Evolutionary conservation across 345 rosid species (phyloP).

Genomic region (Salix suchowensis): DNA sequence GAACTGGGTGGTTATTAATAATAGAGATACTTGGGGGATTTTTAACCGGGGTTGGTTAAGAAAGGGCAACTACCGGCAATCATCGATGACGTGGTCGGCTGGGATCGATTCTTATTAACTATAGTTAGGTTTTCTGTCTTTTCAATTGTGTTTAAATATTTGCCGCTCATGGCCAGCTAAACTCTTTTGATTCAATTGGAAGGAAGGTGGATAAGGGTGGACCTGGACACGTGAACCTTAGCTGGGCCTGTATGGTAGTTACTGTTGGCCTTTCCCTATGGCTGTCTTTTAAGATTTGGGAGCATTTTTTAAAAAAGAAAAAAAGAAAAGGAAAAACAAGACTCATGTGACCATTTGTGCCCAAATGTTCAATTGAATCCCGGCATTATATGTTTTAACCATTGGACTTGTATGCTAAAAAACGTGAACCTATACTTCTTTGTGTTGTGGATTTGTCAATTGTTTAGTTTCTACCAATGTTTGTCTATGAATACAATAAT

Average conservation of each 20-base stretch:
- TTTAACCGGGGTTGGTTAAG: slow-evolving; percentile 9
- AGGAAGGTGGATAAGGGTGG: not conserved
- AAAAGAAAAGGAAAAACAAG: not conserved
- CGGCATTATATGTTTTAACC: not conserved
- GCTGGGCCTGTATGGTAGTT: slow-evolving; percentile 1
- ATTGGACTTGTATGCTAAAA: not conserved
- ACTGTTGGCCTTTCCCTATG: not conserved
- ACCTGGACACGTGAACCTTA: not conserved
- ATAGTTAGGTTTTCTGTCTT: not conserved
- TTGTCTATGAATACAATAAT: no score
- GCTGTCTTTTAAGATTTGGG: not conserved
- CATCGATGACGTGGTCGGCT: not conserved
- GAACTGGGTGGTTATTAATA: not conserved
- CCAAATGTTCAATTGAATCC: not conserved
- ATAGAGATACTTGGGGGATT: not conserved
- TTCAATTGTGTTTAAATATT: slow-evolving; percentile 11
- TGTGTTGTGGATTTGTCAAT: not conserved
- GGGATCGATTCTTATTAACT: not conserved
- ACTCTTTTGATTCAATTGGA: not conserved
- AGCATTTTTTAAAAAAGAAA: not conserved
- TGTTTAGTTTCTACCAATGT: not conserved
- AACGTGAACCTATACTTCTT: not conserved
- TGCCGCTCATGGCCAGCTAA: slow-evolving; percentile 25
- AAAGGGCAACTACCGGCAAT: not conserved
- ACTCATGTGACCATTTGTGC: not conserved